Percentiles rank a stretch among this genome's conserved stretches.
Evolutionary conservation across 2,329 filamentous ascomycete genomes (phyloP).

Genomic region (Neospermospora avenae): DNA sequence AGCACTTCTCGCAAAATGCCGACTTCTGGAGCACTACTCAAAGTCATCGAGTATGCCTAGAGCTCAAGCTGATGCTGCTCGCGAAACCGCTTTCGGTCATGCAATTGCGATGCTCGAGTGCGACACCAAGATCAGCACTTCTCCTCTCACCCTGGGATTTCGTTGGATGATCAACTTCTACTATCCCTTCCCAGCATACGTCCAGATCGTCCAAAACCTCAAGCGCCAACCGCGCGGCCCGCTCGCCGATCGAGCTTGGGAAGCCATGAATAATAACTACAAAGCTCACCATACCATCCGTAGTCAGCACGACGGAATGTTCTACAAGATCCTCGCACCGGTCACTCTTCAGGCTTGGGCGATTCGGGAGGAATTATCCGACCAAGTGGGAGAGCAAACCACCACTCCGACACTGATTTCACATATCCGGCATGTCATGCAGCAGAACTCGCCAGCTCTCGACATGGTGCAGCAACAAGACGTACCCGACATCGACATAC

Average conservation of each 20-base stretch:
- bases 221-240: conserved; percentile 26
- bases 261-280: conserved; percentile 28
- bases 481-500: conserved; percentile 1
- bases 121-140: conserved; percentile 35
- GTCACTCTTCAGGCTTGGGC: conserved; percentile 31
- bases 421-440: conserved; percentile 21
- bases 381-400: conserved; percentile 18
- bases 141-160: conserved; percentile 31
- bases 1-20: conserved; percentile 28
- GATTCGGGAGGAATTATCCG: conserved; percentile 21
- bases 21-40: conserved; percentile 31
- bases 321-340: conserved; percentile 20
- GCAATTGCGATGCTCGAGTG: conserved; percentile 32
- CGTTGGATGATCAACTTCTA: conserved; percentile 34
- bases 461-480: not conserved
- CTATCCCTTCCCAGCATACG: conserved; percentile 35
- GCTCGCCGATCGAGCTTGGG: conserved; percentile 32
- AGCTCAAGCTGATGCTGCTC: conserved; percentile 27
- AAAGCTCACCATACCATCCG: conserved; percentile 24
- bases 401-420: conserved; percentile 25
- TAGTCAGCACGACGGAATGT: conserved; percentile 4
- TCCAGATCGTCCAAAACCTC: conserved; percentile 35
- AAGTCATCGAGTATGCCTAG: conserved; percentile 17
- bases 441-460: conserved; percentile 9
- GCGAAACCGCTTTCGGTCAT: conserved; percentile 35